Conservation (phyloP, 1,139 yeast species). For the Hemisphaericaspora xylofermentans region DNA sequence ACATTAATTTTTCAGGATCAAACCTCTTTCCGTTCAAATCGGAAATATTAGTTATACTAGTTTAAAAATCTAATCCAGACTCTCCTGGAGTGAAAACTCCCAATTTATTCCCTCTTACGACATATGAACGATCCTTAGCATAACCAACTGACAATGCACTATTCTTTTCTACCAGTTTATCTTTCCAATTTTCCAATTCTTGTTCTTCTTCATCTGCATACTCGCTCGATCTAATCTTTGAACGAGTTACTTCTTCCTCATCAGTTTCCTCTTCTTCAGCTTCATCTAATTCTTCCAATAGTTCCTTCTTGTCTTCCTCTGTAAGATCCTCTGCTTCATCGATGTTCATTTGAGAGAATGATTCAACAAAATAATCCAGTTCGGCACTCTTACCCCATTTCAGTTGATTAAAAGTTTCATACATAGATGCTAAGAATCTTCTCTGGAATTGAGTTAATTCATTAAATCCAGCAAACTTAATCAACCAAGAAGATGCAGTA, state of each 20-base stretch:
- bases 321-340: slow-evolving; percentile 32
- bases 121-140: slow-evolving; percentile 70
- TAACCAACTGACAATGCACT: slow-evolving; percentile 69
- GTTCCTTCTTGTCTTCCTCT: slow-evolving; percentile 16
- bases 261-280: slow-evolving; percentile 18
- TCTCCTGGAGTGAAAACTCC: slow-evolving; percentile 73
- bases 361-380: slow-evolving; percentile 26
- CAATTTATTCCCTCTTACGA: slow-evolving; percentile 72
- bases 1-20: slow-evolving; percentile 65
- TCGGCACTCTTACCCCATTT: slow-evolving; percentile 41
- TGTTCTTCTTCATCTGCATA: slow-evolving; percentile 23
- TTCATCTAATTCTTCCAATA: slow-evolving; percentile 16
- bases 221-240: slow-evolving; percentile 1
- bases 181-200: slow-evolving; percentile 14
- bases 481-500: slow-evolving; percentile 57
- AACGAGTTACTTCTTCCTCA: slow-evolving; percentile 11
- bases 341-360: slow-evolving; percentile 28
- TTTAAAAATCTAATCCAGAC: slow-evolving; percentile 55
- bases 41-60: slow-evolving; percentile 65
- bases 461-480: slow-evolving; percentile 48
- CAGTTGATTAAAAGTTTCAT: slow-evolving; percentile 58
- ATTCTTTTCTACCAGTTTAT: slow-evolving; percentile 41
- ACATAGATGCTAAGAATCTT: slow-evolving; percentile 51
- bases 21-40: slow-evolving; percentile 53
- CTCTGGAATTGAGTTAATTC: slow-evolving; percentile 52